Percentiles rank a stretch among this genome's conserved stretches.
Conservation (phyloP, 176 grass and related monocot species). For the Cenchrus purpureus region DNA sequence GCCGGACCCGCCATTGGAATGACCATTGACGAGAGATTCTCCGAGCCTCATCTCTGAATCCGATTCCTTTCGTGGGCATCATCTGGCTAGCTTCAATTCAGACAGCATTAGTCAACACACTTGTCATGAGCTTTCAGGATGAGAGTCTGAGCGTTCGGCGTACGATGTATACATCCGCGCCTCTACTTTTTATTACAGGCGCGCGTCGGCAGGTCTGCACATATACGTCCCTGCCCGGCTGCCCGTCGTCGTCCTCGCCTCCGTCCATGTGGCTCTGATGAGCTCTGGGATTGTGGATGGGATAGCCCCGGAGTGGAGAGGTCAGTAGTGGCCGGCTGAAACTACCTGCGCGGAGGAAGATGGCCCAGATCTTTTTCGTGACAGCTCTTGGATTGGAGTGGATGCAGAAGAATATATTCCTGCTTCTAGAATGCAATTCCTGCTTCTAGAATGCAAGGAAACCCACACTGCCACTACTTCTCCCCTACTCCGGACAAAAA, state of each 20-base stretch:
- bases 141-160: too few relatives aligned
- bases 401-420: conserved; percentile 5
- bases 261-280: too few relatives aligned
- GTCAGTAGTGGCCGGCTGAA: neutral
- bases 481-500: neutral
- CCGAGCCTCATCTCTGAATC: neutral
- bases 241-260: too few relatives aligned
- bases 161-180: too few relatives aligned
- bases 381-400: neutral
- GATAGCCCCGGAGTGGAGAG: neutral
- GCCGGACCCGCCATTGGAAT: conserved; percentile 22
- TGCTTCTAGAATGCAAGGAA: neutral
- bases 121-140: neutral
- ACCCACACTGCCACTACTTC: neutral
- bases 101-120: neutral
- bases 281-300: neutral
- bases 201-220: too few relatives aligned
- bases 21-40: conserved; percentile 26
- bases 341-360: neutral
- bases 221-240: too few relatives aligned
- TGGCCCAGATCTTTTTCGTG: neutral
- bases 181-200: too few relatives aligned
- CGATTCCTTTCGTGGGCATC: neutral
- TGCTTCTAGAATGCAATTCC: neutral
- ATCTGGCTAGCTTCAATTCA: neutral